Evolutionary conservation across 2,329 filamentous ascomycete species (phyloP).

Genomic region (Byssothecium circinans): DNA sequence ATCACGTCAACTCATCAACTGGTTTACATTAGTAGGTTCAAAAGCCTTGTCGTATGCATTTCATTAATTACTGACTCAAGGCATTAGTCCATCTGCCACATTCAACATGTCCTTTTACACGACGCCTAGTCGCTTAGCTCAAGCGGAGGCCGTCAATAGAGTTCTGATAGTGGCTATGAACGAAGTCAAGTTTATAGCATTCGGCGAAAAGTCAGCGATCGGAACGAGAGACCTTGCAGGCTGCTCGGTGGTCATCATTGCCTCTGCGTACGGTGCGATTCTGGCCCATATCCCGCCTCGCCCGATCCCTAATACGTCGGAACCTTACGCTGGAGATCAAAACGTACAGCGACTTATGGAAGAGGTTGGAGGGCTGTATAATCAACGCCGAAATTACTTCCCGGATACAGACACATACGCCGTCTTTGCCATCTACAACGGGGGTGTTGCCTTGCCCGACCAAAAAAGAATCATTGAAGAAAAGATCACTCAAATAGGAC

Average conservation of each 20-base stretch:
- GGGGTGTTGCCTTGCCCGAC: not conserved
- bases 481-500: not conserved
- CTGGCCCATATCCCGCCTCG: conserved; percentile 1
- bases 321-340: not conserved
- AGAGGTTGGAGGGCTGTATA: not conserved
- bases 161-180: conserved; percentile 1
- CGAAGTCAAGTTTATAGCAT: conserved; percentile 1
- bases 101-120: not conserved
- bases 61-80: not conserved
- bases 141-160: not conserved
- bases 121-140: conserved; percentile 2
- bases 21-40: not conserved
- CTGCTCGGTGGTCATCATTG: not conserved
- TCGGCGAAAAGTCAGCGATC: not conserved
- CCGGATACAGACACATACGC: not conserved
- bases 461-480: not conserved
- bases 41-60: not conserved
- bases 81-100: not conserved
- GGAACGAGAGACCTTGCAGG: conserved; percentile 1
- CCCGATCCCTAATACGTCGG: not conserved
- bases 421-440: not conserved
- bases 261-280: conserved; percentile 1
- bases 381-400: not conserved
- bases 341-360: conserved; percentile 1
- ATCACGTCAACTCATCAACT: not conserved